Evolutionary conservation across 106 monocot species (phyloP).

Genomic region (Amphibolis antarctica): DNA sequence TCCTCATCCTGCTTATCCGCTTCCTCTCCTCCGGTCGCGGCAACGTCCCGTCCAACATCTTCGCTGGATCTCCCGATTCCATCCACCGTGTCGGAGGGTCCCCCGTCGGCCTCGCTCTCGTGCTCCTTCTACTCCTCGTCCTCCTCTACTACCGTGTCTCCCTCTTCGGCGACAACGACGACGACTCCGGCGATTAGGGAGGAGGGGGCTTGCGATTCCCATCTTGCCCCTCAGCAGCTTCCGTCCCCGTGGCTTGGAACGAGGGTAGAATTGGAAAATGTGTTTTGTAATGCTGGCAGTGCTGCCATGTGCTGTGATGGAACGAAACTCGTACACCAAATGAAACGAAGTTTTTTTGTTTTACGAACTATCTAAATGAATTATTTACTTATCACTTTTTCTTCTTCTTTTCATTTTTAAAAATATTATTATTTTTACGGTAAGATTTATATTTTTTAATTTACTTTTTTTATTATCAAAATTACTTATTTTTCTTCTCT

Average conservation of each 20-base stretch:
- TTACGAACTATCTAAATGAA: too few species aligned
- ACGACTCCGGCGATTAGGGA: slow-evolving; percentile 31
- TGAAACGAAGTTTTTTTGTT: too few species aligned
- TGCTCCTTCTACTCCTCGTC: slow-evolving; percentile 45
- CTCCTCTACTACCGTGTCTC: slow-evolving; percentile 56
- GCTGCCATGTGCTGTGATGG: too few species aligned
- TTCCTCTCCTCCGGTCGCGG: slow-evolving; percentile 73
- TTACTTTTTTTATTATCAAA: too few species aligned
- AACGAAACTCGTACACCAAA: too few species aligned
- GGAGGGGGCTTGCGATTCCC: neutral
- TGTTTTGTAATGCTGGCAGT: too few species aligned
- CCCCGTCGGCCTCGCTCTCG: slow-evolving; percentile 56
- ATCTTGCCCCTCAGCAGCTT: neutral
- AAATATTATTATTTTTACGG: too few species aligned
- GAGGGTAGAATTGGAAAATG: neutral
- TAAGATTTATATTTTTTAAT: too few species aligned
- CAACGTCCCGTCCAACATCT: slow-evolving; percentile 32
- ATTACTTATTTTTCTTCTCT: too few species aligned
- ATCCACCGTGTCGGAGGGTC: slow-evolving; percentile 77
- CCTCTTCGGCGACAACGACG: slow-evolving; percentile 50
- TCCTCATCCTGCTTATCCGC: slow-evolving; percentile 54
- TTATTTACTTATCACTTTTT: too few species aligned
- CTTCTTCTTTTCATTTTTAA: too few species aligned
- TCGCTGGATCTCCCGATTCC: slow-evolving; percentile 54
- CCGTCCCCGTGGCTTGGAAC: neutral